phyloP scores from a whole-genome alignment of 2,329 filamentous ascomycete genomes.

The Plenodomus lindquistii region DNA sequence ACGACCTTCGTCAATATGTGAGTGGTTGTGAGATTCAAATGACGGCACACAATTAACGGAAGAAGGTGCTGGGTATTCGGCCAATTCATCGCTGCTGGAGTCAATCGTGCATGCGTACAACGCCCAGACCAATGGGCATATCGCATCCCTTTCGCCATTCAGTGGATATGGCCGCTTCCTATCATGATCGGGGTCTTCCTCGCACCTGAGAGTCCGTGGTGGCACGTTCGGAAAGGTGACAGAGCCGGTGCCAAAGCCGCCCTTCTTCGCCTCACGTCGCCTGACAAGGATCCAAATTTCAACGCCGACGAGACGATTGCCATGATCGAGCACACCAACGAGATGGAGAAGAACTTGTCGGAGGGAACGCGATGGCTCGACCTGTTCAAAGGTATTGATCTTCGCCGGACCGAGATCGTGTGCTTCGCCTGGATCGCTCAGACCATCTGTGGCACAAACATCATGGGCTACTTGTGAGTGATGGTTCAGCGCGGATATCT shows the following conservation, averaged over 20 bases:
- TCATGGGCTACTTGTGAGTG: slow-evolving; percentile 48
- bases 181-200: slow-evolving; percentile 67
- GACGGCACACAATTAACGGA: neutral
- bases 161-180: slow-evolving; percentile 75
- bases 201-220: slow-evolving; percentile 72
- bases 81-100: slow-evolving; percentile 70
- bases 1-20: slow-evolving; percentile 69
- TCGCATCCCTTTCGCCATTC: slow-evolving; percentile 66
- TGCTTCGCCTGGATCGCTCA: slow-evolving; percentile 53
- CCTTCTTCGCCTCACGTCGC: slow-evolving; percentile 66
- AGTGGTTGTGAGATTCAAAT: neutral
- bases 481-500: neutral
- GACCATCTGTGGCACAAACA: slow-evolving; percentile 48
- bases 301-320: slow-evolving; percentile 62
- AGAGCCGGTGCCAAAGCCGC: slow-evolving; percentile 66
- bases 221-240: slow-evolving; percentile 68
- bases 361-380: slow-evolving; percentile 74
- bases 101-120: slow-evolving; percentile 67
- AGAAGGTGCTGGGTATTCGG: slow-evolving; percentile 69
- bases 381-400: slow-evolving; percentile 77
- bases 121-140: slow-evolving; percentile 69
- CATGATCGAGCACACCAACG: slow-evolving; percentile 89
- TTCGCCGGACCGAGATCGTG: slow-evolving; percentile 74
- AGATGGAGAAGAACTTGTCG: slow-evolving; percentile 71
- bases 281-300: slow-evolving; percentile 61